Evolutionary conservation across 163 green algal species (phyloP), one percentile per base, ranked within the genome.

Genomic region (Scenedesmus sp.): DNA sequence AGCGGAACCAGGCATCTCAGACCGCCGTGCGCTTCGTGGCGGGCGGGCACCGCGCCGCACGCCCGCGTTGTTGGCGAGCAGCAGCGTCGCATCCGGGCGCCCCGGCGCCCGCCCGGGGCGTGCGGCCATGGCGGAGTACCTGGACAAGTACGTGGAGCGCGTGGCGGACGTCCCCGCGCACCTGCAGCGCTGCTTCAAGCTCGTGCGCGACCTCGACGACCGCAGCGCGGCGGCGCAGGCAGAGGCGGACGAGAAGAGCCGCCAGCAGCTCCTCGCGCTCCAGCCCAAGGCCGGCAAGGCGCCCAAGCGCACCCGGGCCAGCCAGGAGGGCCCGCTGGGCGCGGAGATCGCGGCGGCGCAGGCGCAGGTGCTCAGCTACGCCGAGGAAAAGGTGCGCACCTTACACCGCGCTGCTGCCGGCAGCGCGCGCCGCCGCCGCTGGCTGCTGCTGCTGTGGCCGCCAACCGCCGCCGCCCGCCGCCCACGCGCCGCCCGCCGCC

Each of bases 181-280:
- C 44, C 54, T 86, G 11, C 67, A 80, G 24, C 47, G 70, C 2
- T 39, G 60, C 20, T 65, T 77, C 26, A 77, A 58, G 75, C 50
- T 83, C 14, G 77, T 83, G 13, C 33, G 75, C 3, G 75, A 83
- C 56, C 64, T 83, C 10, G 75, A 83, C 36, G 75, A 83, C 54
- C 42, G 47, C 0, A 53, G 42, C 9, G 64, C 47, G 6, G 20
- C 50, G 39, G n/a, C 77, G 14, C 75, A 83, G 45, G 56, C 75
- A 34, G 58, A 69, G 18, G 29, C 71, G 1, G 64, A 83, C 15
- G 75, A 76, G 13, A 76, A 77, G n/a, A 71, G 54, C 54, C 56
- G 47, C n/a, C 24, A 83, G 64, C 64, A 71, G 48, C 62, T 83
- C 18, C 17, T 20, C 29, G 56, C 50, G n/a, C 6, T 22, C 42